Base-by-base conservation (phyloP, 1,139 yeast genomes). In the Candida buenavistaensis region DNA sequence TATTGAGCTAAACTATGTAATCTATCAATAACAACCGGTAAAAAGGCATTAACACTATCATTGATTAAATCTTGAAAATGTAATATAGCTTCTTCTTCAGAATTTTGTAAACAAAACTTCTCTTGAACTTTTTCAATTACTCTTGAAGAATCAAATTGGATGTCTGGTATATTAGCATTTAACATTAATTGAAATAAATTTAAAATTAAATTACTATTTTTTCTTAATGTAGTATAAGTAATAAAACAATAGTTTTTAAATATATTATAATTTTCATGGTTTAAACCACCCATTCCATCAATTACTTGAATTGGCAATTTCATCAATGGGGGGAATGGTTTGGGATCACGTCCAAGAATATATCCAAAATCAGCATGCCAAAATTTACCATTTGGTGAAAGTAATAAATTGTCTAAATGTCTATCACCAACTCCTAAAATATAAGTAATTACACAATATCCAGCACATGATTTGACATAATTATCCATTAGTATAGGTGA, bases 361-460 rank as follows among this genome's bases (percentile, higher is more conserved):
- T 92, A 94, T 0, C 99, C 99, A 59, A 88, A 94, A 61, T 94
- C 99, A 2, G 96, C 97, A 60, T 89, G 97, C 78, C 94, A 88
- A 54, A 89, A 89, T 53, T 82, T 88, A 2, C 87, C 96, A 55
- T 84, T 85, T 1, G 84, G 79, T 5, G 81, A 72, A 8, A 77
- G 54, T 25, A 94, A 68, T 43, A 94, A 65, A 52, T 94, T 94
- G 51, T 94, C 99, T 42, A 94, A 68, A 64, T 94, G 99, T 36
- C 99, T 74, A 60, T 94, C 98, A 13, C 99, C 99, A 8, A 94
- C 97, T 3, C 98, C 98, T 9, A 94, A 64, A 5, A 94, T 65
- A 51, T 94, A 94, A 0, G 98, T 94, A 23, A 94, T 87, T 2
- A 94, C 98, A 68, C 97, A 92, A 55, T 94, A 92, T 0, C 98